Conservation (phyloP, 2,329 filamentous ascomycete genomes). For the Sarocladium brachiariae region DNA sequence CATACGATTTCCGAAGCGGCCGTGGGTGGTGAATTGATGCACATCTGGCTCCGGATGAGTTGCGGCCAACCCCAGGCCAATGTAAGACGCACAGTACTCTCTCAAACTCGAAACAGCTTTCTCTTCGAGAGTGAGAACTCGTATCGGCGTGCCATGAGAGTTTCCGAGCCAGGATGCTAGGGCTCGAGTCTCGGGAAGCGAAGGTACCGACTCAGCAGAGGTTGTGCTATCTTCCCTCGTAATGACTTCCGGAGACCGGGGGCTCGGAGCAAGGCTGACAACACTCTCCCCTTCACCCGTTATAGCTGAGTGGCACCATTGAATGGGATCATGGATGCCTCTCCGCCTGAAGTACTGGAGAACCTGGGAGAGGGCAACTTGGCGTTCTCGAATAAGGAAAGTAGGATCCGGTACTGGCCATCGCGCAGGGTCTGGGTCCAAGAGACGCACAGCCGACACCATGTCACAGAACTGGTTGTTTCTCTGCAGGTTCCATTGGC, state of each 20-base stretch:
- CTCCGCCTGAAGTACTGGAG: neutral
- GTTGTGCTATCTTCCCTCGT: neutral
- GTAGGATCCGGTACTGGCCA: slow-evolving; percentile 1
- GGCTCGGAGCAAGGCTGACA: neutral
- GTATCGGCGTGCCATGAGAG: neutral
- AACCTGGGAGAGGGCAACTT: neutral
- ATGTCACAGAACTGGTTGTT: slow-evolving; percentile 6
- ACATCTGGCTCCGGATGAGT: neutral
- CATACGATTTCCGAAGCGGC: slow-evolving; percentile 7
- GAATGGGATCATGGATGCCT: neutral
- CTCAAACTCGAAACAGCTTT: neutral
- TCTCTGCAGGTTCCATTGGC: slow-evolving; percentile 5
- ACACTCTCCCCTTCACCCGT: neutral
- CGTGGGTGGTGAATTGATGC: slow-evolving; percentile 4
- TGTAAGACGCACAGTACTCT: neutral
- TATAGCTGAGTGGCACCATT: neutral
- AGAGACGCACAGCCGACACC: slow-evolving; percentile 7
- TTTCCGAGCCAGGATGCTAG: neutral
- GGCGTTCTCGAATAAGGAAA: slow-evolving; percentile 6
- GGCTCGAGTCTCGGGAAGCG: neutral
- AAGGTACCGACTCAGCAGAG: neutral
- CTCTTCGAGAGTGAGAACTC: neutral
- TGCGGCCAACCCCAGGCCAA: neutral
- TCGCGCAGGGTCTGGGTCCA: slow-evolving; percentile 2
- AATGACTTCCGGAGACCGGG: neutral